These are phyloP conservation scores for Blumeriella jaapii DNA, from an alignment of 2,329 filamentous ascomycete species.

Conservation along the genomic window DNA sequence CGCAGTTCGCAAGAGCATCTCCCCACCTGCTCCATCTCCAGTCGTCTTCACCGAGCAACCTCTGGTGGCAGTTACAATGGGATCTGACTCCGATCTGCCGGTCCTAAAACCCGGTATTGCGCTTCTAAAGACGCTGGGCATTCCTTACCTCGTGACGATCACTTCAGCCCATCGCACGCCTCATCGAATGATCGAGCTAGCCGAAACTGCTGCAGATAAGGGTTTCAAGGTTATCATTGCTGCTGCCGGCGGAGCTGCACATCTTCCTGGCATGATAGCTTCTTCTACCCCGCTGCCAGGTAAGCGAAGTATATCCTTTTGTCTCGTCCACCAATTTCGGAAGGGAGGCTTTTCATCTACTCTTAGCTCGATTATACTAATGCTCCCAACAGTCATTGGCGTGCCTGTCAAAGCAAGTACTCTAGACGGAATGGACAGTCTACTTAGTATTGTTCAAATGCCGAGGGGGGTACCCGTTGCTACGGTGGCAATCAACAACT, in stretches of 20 bases:
- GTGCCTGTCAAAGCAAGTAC: slow-evolving; percentile 66
- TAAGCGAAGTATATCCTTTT: too few relatives aligned
- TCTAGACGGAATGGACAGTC: slow-evolving; percentile 59
- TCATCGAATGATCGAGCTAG: slow-evolving; percentile 55
- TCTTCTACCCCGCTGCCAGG: slow-evolving; percentile 58
- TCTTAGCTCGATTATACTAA: too few relatives aligned
- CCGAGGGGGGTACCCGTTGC: slow-evolving; percentile 61
- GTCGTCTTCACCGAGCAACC: slow-evolving; percentile 29
- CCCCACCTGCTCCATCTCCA: slow-evolving; percentile 19
- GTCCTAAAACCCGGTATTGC: slow-evolving; percentile 57
- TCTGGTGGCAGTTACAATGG: slow-evolving; percentile 70
- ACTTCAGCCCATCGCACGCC: slow-evolving; percentile 73
- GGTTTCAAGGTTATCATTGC: slow-evolving; percentile 31
- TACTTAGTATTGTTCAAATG: slow-evolving; percentile 70
- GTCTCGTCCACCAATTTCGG: too few relatives aligned
- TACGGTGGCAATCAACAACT: slow-evolving; percentile 71
- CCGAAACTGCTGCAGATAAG: slow-evolving; percentile 25
- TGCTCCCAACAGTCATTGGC: too few relatives aligned
- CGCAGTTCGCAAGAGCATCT: slow-evolving; percentile 36
- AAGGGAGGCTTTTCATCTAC: too few relatives aligned
- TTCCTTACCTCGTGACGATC: slow-evolving; percentile 62
- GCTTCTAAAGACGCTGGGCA: slow-evolving; percentile 42
- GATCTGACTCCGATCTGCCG: slow-evolving; percentile 59
- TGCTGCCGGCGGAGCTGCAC: slow-evolving; percentile 64
- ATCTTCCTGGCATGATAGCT: slow-evolving; percentile 64